Conservation (phyloP, 306 rosid species). For the Mimosa bimucronata region DNA sequence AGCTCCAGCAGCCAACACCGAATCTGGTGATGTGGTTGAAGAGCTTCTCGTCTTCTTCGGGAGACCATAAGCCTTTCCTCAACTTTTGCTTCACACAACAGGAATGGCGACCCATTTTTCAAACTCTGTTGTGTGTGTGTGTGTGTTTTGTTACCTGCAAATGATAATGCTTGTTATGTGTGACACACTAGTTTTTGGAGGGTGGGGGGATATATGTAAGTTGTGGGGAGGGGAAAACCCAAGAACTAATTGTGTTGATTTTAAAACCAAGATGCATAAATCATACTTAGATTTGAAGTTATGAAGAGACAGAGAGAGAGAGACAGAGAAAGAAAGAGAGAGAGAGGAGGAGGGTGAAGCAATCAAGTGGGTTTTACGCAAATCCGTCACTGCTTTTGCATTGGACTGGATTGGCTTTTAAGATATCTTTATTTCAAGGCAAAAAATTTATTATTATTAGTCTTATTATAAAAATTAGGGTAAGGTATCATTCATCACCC, state of each 20-base stretch:
- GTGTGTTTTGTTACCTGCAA: neutral
- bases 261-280: conserved; percentile 47
- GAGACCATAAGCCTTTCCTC: conserved; percentile 94
- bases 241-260: conserved; percentile 58
- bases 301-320: conserved; percentile 35
- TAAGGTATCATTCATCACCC: no score
- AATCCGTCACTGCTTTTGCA: conserved; percentile 73
- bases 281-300: conserved; percentile 91
- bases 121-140: no score
- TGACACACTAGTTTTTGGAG: conserved; percentile 36
- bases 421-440: conserved; percentile 63
- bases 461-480: neutral
- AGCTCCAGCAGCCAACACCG: conserved; percentile 98
- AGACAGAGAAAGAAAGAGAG: conserved; percentile 28
- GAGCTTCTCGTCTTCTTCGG: conserved; percentile 96
- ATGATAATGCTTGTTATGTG: conserved; percentile 26
- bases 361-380: conserved; percentile 98
- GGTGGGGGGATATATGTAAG: conserved; percentile 49
- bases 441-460: neutral
- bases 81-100: conserved; percentile 78
- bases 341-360: conserved; percentile 69
- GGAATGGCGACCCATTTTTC: conserved; percentile 86
- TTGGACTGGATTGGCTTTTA: conserved; percentile 79
- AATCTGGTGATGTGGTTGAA: conserved; percentile 82
- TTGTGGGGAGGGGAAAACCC: conserved; percentile 45